phyloP scores from a whole-genome alignment of 495 filamentous ascomycete genomes.

The Podospora comata region DNA sequence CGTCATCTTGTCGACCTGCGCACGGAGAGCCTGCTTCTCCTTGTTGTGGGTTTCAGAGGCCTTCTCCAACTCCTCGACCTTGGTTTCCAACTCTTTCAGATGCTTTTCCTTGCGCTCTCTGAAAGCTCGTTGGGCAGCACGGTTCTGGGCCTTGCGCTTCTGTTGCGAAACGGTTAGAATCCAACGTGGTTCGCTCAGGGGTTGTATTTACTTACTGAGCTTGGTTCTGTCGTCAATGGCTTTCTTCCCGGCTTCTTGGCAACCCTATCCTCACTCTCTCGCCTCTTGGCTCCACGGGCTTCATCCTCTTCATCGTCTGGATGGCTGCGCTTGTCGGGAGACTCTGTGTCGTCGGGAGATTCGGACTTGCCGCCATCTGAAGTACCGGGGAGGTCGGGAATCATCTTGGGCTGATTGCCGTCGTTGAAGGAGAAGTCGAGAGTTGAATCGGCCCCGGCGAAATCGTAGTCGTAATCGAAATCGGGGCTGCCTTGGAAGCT shows the following conservation, averaged over 20 bases:
- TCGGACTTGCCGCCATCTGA: constrained; percentile 47
- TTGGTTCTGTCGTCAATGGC: constrained; percentile 91
- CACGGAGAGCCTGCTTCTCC: constrained; percentile 80
- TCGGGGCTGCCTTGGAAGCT: constrained; percentile 71
- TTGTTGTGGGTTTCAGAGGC: constrained; percentile 75
- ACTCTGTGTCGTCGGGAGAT: constrained; percentile 63
- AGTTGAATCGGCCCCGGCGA: constrained; percentile 45
- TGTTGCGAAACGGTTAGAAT: constrained; percentile 50
- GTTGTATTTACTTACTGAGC: constrained; percentile 65
- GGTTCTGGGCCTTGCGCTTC: constrained; percentile 99
- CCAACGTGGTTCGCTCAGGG: constrained; percentile 7
- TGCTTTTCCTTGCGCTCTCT: constrained; percentile 98
- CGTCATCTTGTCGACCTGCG: constrained; percentile 82
- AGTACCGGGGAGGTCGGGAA: constrained; percentile 68
- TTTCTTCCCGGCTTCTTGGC: constrained; percentile 96
- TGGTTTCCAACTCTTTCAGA: constrained; percentile 90
- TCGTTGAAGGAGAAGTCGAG: constrained; percentile 66
- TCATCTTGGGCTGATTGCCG: constrained; percentile 65
- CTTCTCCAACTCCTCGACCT: constrained; percentile 90
- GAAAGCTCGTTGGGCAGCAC: constrained; percentile 94
- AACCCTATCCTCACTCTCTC: constrained; percentile 70
- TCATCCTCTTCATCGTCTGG: constrained; percentile 65
- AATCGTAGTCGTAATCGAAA: constrained; percentile 71
- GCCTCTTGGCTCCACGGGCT: constrained; percentile 65
- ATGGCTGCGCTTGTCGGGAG: constrained; percentile 78